A percentile compares a stretch with the other conserved stretches of the same genome.
Conservation (phyloP, 2,329 filamentous ascomycete genomes). For the Paecilomyces niveus region DNA sequence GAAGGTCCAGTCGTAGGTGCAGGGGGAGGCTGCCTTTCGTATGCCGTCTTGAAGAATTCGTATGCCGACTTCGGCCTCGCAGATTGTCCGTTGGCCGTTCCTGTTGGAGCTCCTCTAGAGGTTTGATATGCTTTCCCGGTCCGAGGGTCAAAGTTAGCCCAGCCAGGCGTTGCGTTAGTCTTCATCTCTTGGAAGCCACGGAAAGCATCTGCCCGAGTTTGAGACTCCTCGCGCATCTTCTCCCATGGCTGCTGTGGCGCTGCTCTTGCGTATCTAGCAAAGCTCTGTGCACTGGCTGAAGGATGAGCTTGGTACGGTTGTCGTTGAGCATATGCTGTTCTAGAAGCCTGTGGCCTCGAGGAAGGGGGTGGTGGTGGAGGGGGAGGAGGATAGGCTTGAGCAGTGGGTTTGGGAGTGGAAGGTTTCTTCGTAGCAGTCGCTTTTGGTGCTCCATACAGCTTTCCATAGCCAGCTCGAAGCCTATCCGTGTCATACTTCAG, state of each 20-base stretch:
- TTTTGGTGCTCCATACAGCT: constrained; percentile 23
- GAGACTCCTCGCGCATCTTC: constrained; percentile 30
- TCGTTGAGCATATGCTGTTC: constrained; percentile 16
- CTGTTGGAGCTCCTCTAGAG: constrained; percentile 5
- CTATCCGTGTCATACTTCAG: constrained; percentile 58
- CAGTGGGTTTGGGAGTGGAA: constrained; percentile 9
- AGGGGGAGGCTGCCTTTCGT: constrained; percentile 8
- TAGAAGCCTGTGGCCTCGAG: constrained; percentile 16
- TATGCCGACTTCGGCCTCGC: constrained; percentile 32
- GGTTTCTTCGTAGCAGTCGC: constrained; percentile 22
- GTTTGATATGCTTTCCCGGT: constrained; percentile 18
- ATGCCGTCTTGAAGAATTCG: constrained; percentile 23
- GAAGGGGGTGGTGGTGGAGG: constrained; percentile 12
- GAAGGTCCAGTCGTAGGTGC: constrained; percentile 27
- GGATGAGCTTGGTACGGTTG: constrained; percentile 14
- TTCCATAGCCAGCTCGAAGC: constrained; percentile 42
- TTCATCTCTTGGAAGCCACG: constrained; percentile 42
- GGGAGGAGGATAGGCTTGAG: constrained; percentile 11
- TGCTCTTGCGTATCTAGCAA: constrained; percentile 34
- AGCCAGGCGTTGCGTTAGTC: constrained; percentile 20
- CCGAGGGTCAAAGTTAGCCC: constrained; percentile 34
- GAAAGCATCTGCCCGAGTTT: constrained; percentile 38
- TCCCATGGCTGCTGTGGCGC: constrained; percentile 31
- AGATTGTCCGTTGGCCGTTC: constrained; percentile 14
- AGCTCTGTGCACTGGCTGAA: constrained; percentile 33